Percentiles rank a stretch among this genome's conserved stretches.
Evolutionary conservation across 192 early-diverging fungal species (phyloP).

Genomic region (Entomortierella lignicola): DNA sequence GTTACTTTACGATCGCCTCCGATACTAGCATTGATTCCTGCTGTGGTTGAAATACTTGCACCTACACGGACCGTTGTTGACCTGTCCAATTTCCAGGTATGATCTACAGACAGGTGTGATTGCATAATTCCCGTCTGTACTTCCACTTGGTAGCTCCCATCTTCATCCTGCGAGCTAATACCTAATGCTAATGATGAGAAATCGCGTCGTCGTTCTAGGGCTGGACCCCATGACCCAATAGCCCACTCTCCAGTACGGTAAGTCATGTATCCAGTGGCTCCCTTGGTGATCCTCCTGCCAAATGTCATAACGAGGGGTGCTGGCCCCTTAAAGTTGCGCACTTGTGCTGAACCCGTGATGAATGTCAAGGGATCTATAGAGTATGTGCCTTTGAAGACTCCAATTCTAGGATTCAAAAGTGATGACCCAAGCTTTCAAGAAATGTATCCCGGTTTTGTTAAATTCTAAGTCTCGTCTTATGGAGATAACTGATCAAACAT

Average conservation of each 20-base stretch:
- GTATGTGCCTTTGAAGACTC: conserved; percentile 72
- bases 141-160: conserved; percentile 59
- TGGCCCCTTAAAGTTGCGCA: conserved; percentile 67
- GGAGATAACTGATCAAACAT: neutral
- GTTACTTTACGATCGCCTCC: conserved; percentile 68
- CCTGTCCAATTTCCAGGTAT: conserved; percentile 59
- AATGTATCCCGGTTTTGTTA: neutral
- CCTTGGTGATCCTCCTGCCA: conserved; percentile 71
- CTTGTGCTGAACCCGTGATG: conserved; percentile 67
- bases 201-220: conserved; percentile 44
- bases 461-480: neutral
- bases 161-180: conserved; percentile 56
- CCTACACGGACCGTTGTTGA: conserved; percentile 57
- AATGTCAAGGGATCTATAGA: conserved; percentile 68
- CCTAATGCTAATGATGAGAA: conserved; percentile 66
- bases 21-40: conserved; percentile 62
- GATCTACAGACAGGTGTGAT: conserved; percentile 62
- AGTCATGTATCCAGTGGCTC: conserved; percentile 79
- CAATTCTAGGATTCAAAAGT: conserved; percentile 62
- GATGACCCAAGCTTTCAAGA: conserved; percentile 63
- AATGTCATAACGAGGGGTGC: conserved; percentile 72
- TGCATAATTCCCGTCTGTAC: conserved; percentile 68
- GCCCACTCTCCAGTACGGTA: conserved; percentile 82
- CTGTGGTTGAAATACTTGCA: conserved; percentile 59
- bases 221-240: conserved; percentile 72